These are phyloP conservation scores for Cordyceps pruinosa DNA, from an alignment of 2,329 filamentous ascomycete genomes.

Conservation along the genomic window DNA sequence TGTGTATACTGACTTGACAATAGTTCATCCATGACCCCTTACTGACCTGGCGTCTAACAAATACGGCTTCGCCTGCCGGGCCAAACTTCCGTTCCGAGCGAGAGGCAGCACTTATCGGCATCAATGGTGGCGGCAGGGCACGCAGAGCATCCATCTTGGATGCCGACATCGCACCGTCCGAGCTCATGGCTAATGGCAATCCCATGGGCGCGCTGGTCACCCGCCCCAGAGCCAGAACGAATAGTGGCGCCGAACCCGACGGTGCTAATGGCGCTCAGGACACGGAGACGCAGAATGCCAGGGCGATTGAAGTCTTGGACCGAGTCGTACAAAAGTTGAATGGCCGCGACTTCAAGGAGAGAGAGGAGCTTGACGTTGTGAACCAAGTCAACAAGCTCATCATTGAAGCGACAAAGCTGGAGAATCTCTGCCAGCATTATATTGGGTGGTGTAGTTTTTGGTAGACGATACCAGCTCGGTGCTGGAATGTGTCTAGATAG, in stretches of 20 bases:
- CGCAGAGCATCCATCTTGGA: slow-evolving; percentile 67
- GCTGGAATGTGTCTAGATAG: no score
- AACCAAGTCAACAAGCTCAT: slow-evolving; percentile 93
- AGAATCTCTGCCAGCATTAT: slow-evolving; percentile 98
- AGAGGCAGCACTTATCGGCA: slow-evolving; percentile 43
- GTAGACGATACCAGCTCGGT: slow-evolving; percentile 42
- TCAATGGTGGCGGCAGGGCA: slow-evolving; percentile 41
- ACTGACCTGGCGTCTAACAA: slow-evolving; percentile 86
- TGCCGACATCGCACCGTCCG: slow-evolving; percentile 50
- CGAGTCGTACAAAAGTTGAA: slow-evolving; percentile 94
- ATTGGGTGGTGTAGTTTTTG: slow-evolving; percentile 99
- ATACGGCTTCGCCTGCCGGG: slow-evolving; percentile 54
- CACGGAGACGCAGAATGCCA: slow-evolving; percentile 82
- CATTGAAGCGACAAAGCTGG: slow-evolving; percentile 88
- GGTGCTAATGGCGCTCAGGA: slow-evolving; percentile 31
- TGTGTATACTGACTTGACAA: neutral
- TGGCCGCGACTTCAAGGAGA: slow-evolving; percentile 81
- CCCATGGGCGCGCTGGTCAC: slow-evolving; percentile 41
- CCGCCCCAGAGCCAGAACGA: slow-evolving; percentile 51
- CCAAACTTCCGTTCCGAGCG: slow-evolving; percentile 60
- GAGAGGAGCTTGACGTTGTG: slow-evolving; percentile 76
- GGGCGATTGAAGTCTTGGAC: slow-evolving; percentile 84
- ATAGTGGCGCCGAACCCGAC: slow-evolving; percentile 43
- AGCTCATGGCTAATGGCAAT: slow-evolving; percentile 43
- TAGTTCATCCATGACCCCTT: slow-evolving; percentile 99